A percentile compares a stretch with the other conserved stretches of the same genome.
phyloP scores from a whole-genome alignment of 78 protist species.

The Abeoforma whisleri region DNA sequence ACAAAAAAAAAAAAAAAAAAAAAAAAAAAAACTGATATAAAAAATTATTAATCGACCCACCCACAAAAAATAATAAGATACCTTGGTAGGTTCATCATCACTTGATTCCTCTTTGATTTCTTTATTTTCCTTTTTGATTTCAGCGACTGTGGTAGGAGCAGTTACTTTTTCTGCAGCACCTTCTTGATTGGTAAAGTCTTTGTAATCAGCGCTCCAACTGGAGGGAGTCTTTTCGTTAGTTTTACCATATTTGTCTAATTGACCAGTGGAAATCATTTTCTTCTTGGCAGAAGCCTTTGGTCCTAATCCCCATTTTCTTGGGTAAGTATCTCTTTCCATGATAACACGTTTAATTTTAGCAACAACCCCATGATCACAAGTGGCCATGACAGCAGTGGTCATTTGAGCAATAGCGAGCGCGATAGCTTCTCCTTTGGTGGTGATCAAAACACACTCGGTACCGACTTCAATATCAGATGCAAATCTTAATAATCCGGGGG shows the following conservation, averaged over 20 bases:
- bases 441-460: slow-evolving; percentile 93
- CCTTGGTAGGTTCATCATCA: no score
- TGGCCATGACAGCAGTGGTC: slow-evolving; percentile 87
- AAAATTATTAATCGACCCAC: no score
- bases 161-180: background rate
- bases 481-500: slow-evolving; percentile 96
- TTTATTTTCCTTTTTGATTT: no score
- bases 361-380: slow-evolving; percentile 94
- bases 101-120: no score
- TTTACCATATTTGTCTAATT: slow-evolving; percentile 79
- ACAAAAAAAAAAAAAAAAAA: no score
- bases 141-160: no score
- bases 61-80: no score
- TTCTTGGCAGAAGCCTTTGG: slow-evolving; percentile 87
- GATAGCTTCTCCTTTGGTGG: slow-evolving; percentile 99
- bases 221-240: slow-evolving; percentile 91
- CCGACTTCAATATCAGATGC: slow-evolving; percentile 80
- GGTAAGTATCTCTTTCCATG: slow-evolving; percentile 99
- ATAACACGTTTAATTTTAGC: slow-evolving; percentile 89
- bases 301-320: slow-evolving; percentile 96
- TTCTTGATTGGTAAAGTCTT: slow-evolving; percentile 49
- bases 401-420: slow-evolving; percentile 96
- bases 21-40: no score
- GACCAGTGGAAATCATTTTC: slow-evolving; percentile 83
- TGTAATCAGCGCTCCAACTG: slow-evolving; percentile 66